phyloP scores from a whole-genome alignment of 1,139 yeast species.

The Pichia sp. region DNA sequence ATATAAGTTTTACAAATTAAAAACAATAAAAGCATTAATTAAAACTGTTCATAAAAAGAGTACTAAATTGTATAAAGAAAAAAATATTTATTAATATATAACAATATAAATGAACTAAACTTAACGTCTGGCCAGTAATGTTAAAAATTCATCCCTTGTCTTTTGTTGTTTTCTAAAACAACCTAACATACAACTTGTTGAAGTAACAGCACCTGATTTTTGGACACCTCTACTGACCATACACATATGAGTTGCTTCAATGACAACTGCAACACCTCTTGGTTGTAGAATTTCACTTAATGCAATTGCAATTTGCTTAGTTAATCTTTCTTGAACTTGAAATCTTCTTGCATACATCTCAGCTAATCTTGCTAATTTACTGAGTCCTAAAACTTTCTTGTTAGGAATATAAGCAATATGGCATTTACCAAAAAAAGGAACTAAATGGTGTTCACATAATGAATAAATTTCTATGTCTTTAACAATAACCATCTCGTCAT shows the following conservation, averaged over 20 bases:
- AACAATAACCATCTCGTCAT: constrained; percentile 98
- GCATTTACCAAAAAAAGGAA: constrained; percentile 94
- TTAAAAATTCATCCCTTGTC: constrained; percentile 92
- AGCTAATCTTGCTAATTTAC: constrained; percentile 89
- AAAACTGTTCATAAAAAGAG: not conserved
- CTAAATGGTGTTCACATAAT: constrained; percentile 93
- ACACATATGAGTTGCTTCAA: constrained; percentile 98
- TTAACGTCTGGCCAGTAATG: constrained; percentile 57
- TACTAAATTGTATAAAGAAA: not conserved
- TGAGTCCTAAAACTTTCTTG: constrained; percentile 86
- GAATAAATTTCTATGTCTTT: constrained; percentile 90
- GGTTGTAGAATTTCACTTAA: constrained; percentile 85
- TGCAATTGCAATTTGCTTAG: constrained; percentile 97
- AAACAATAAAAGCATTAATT: not conserved
- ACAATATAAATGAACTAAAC: no score
- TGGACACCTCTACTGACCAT: constrained; percentile 98
- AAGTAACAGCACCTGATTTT: constrained; percentile 87
- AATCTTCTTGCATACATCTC: constrained; percentile 94
- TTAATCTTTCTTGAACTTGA: constrained; percentile 94
- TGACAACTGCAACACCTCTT: constrained; percentile 95
- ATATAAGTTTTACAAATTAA: not conserved
- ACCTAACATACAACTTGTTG: constrained; percentile 96
- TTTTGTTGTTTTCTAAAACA: constrained; percentile 88
- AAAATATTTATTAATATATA: not conserved
- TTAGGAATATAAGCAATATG: constrained; percentile 96